Percentiles rank a stretch among this genome's conserved stretches.
These are phyloP conservation scores for Colletotrichum cordylinicola DNA, from an alignment of 2,329 filamentous ascomycete genomes.

Conservation along the genomic window DNA sequence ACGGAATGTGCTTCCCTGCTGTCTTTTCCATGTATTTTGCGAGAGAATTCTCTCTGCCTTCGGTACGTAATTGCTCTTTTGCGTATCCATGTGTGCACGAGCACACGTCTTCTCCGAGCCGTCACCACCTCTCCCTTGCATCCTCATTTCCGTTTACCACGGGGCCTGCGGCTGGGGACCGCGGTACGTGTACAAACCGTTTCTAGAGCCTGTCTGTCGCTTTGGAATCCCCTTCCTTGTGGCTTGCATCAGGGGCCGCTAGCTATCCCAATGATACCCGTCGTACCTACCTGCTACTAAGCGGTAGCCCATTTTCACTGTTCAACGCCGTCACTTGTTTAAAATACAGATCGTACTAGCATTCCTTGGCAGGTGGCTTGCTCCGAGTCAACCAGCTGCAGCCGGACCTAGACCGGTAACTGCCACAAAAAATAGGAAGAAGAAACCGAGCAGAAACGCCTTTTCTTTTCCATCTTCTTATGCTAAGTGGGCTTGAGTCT, in stretches of 20 bases:
- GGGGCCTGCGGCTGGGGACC: background rate
- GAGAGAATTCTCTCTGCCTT: background rate
- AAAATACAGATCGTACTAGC: background rate
- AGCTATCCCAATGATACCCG: background rate
- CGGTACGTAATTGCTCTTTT: background rate
- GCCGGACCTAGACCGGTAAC: background rate
- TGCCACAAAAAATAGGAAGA: background rate
- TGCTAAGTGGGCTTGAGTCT: background rate
- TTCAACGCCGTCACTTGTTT: background rate
- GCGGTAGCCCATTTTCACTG: background rate
- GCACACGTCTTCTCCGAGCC: background rate
- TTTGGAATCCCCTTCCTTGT: background rate
- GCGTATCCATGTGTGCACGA: background rate
- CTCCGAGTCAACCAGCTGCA: background rate
- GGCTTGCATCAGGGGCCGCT: background rate
- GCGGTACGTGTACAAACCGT: background rate
- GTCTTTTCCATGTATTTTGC: background rate
- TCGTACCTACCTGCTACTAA: background rate
- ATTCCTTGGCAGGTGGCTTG: background rate
- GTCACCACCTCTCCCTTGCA: slow-evolving; percentile 5
- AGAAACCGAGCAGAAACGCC: background rate
- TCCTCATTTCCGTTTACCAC: background rate
- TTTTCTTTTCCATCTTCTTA: background rate
- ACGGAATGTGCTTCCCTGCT: background rate
- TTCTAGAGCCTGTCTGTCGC: background rate